Conservation (phyloP, 345 rosid species). For the Mallotus nudiflorus region DNA sequence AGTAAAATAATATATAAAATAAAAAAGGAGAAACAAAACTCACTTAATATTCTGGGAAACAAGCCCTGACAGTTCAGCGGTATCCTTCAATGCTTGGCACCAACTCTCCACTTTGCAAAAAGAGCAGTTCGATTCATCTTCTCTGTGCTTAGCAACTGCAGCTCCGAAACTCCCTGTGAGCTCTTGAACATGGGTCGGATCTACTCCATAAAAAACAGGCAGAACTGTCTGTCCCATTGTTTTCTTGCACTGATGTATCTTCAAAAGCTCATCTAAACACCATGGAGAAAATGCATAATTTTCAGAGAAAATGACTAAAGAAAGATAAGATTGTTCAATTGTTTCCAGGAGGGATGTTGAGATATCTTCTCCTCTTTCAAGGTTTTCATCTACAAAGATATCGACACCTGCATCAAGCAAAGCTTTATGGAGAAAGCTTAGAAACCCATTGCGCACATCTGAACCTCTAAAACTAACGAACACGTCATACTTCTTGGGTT, state of each 20-base stretch:
- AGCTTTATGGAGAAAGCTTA: neutral
- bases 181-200: neutral
- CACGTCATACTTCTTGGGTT: neutral
- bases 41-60: too few species aligned
- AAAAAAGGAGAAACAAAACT: too few species aligned
- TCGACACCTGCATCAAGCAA: neutral
- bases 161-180: neutral
- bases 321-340: neutral
- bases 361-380: neutral
- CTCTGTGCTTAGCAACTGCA: neutral
- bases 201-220: neutral
- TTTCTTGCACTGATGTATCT: neutral
- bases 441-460: neutral
- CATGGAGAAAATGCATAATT: too few species aligned
- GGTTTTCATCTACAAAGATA: neutral
- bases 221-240: neutral
- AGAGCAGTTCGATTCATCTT: too few species aligned
- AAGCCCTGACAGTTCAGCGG: too few species aligned
- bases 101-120: too few species aligned
- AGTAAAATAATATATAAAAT: too few species aligned
- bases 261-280: neutral
- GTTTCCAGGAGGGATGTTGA: neutral
- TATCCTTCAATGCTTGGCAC: too few species aligned
- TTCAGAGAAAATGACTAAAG: too few species aligned
- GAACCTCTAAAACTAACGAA: conserved; percentile 7